Percentiles rank a stretch among this genome's conserved stretches.
These are phyloP conservation scores for Phyllosticta ampelicida DNA, from an alignment of 2,329 filamentous ascomycete genomes.

Conservation along the genomic window DNA sequence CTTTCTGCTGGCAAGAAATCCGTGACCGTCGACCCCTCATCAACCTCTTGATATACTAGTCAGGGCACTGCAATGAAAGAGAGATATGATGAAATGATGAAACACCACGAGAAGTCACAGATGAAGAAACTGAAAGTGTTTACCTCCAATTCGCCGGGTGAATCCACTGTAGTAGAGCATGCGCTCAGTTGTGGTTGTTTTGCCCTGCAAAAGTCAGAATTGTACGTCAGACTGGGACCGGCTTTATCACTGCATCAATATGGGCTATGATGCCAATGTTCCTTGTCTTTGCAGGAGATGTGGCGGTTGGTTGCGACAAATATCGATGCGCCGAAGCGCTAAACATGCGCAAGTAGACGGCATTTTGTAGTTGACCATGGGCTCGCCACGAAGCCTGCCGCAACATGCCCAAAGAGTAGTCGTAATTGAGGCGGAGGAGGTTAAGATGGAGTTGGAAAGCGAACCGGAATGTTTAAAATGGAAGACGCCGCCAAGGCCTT, in stretches of 20 bases:
- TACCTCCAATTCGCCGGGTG: slow-evolving; percentile 70
- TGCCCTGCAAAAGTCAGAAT: slow-evolving; percentile 48
- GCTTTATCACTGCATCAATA: slow-evolving; percentile 67
- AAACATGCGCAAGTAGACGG: background rate
- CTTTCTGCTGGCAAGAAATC: slow-evolving; percentile 92
- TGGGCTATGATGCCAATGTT: slow-evolving; percentile 99
- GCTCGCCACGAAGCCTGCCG: slow-evolving; percentile 4
- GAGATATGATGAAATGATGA: background rate
- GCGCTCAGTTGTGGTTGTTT: slow-evolving; percentile 96
- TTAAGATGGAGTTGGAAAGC: background rate
- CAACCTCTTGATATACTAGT: slow-evolving; percentile 53
- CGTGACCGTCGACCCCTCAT: slow-evolving; percentile 92
- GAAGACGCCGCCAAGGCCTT: background rate
- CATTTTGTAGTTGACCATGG: slow-evolving; percentile 1
- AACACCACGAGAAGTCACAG: slow-evolving; percentile 3
- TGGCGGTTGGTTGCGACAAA: slow-evolving; percentile 12
- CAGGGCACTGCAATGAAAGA: slow-evolving; percentile 1
- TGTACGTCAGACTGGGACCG: background rate
- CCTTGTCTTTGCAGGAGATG: slow-evolving; percentile 43
- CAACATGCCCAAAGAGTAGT: background rate
- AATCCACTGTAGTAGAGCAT: slow-evolving; percentile 97
- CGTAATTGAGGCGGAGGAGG: background rate
- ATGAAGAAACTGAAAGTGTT: background rate
- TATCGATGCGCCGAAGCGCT: background rate
- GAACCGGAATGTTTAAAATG: background rate